Percentiles rank a stretch among this genome's conserved stretches.
These are phyloP conservation scores for Quercus robur DNA, from an alignment of 306 rosid species.

Conservation along the genomic window DNA sequence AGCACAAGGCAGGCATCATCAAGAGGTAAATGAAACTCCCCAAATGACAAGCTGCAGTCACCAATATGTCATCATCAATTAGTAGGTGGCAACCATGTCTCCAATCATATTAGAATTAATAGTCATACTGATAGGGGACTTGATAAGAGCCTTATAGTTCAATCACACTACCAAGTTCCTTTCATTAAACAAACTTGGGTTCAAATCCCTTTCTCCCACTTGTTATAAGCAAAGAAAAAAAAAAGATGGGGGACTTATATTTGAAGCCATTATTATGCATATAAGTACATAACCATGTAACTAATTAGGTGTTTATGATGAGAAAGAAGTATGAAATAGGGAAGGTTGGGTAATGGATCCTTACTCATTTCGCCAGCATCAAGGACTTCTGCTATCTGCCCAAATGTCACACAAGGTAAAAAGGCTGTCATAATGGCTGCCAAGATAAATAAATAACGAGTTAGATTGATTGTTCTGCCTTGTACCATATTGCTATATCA, in stretches of 20 bases:
- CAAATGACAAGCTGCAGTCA: conserved; percentile 39
- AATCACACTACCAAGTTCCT: no score
- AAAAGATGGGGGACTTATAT: no score
- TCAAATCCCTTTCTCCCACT: no score
- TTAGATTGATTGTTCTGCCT: conserved; percentile 2
- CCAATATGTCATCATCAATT: background rate
- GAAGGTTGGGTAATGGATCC: background rate
- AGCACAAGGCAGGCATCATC: conserved; percentile 72
- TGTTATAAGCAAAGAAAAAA: no score
- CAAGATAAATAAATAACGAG: background rate
- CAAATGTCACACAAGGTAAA: conserved; percentile 64
- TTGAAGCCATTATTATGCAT: background rate
- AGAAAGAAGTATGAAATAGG: background rate
- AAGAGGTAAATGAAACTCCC: conserved; percentile 61
- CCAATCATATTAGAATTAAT: no score
- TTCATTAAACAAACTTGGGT: no score
- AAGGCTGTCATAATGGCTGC: conserved; percentile 64
- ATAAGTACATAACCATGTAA: background rate
- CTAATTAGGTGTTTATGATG: no score
- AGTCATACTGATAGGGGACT: no score
- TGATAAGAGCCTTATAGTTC: no score
- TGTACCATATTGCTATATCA: no score
- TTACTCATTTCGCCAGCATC: conserved; percentile 63
- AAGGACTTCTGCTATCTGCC: conserved; percentile 64
- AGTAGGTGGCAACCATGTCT: background rate